Conservation (phyloP, 768 basidiomycete genomes). For the Kwoniella europaea region DNA sequence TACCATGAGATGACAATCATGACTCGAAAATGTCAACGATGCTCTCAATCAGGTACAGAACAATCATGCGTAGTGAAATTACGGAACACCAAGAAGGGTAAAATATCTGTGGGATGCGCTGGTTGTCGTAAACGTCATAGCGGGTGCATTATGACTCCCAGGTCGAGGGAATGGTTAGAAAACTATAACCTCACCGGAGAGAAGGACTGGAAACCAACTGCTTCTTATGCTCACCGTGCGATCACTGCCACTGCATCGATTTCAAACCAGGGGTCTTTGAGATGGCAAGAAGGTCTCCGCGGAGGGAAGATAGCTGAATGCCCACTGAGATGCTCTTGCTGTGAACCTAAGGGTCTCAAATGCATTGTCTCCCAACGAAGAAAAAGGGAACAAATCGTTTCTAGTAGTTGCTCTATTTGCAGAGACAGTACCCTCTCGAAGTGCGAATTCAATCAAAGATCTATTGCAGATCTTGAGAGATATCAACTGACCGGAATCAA, state of each 20-base stretch:
- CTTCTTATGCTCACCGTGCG: background rate
- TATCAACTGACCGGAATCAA: background rate
- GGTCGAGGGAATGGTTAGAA: no score
- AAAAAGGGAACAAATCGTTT: background rate
- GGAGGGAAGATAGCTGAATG: background rate
- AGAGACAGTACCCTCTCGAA: background rate
- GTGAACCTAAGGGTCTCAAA: background rate
- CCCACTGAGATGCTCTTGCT: background rate
- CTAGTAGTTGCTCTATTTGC: background rate
- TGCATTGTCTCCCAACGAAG: background rate
- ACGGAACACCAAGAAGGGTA: background rate
- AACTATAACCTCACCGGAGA: no score
- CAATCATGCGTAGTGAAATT: background rate
- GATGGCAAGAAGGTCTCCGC: background rate
- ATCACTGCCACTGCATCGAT: background rate
- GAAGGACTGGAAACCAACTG: no score
- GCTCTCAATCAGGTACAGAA: background rate
- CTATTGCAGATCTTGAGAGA: background rate
- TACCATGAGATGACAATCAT: background rate
- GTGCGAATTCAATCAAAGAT: background rate
- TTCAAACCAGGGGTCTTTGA: background rate
- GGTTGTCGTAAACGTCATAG: no score
- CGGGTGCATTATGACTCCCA: no score
- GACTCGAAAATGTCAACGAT: background rate
- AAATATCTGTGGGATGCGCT: no score